Evolutionary conservation across 2,329 filamentous ascomycete genomes (phyloP).

Genomic region (Lithohypha guttulata): DNA sequence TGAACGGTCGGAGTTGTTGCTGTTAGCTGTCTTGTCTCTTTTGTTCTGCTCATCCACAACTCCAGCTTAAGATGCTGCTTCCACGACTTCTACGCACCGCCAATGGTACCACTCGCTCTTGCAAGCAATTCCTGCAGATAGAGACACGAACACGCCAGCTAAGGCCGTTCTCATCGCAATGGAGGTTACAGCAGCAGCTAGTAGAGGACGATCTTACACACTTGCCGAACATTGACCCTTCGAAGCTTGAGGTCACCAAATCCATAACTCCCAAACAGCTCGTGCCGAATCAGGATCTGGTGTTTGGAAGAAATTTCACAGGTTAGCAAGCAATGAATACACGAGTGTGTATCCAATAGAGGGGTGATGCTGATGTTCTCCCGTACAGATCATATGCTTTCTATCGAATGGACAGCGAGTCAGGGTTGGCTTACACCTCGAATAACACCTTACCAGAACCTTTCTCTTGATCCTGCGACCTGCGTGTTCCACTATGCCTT

Average conservation of each 20-base stretch:
- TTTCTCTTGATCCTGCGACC: constrained; percentile 87
- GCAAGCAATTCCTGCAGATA: constrained; percentile 3
- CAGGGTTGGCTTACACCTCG: constrained; percentile 73
- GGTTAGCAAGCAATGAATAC: constrained; percentile 40
- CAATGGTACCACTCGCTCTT: background rate
- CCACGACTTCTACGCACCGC: constrained; percentile 4
- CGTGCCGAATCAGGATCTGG: constrained; percentile 64
- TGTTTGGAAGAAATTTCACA: constrained; percentile 87
- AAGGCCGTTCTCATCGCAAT: constrained; percentile 16
- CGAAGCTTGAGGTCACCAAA: constrained; percentile 62
- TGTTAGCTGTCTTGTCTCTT: no score
- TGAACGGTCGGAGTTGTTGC: no score
- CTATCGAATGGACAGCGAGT: constrained; percentile 78
- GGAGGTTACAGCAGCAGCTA: constrained; percentile 11
- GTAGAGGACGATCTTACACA: constrained; percentile 15
- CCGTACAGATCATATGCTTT: constrained; percentile 82
- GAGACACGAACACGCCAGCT: constrained; percentile 3
- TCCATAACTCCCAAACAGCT: constrained; percentile 66
- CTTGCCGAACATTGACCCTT: constrained; percentile 62
- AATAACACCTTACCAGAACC: constrained; percentile 92
- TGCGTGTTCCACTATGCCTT: constrained; percentile 99
- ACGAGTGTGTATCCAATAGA: background rate
- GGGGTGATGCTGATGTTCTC: background rate
- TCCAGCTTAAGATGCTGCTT: constrained; percentile 4
- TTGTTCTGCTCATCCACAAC: no score